Conservation (phyloP, 106 monocot species). For the Dendrobium nobile region DNA sequence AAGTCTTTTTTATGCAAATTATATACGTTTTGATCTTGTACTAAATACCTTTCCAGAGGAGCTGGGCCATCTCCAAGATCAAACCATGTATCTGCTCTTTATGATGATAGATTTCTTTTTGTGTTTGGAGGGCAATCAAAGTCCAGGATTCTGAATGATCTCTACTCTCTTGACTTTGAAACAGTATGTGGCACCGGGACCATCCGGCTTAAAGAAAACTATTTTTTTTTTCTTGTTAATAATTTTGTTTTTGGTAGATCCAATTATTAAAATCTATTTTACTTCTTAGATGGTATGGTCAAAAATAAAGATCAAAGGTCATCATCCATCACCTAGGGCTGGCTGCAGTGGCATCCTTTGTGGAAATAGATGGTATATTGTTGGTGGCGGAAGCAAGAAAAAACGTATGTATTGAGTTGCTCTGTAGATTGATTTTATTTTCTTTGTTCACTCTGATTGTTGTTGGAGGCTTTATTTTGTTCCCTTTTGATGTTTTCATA, state of each 20-base stretch:
- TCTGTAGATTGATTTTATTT: conserved; percentile 14
- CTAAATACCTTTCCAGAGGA: conserved; percentile 43
- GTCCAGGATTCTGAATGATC: conserved; percentile 80
- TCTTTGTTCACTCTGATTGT: not conserved
- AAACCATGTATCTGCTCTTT: conserved; percentile 79
- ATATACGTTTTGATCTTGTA: not conserved
- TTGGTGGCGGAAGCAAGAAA: conserved; percentile 99
- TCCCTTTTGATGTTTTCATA: not conserved
- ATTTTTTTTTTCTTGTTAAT: not conserved
- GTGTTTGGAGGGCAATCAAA: conserved; percentile 92
- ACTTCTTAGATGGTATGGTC: conserved; percentile 92
- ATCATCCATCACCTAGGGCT: conserved; percentile 87
- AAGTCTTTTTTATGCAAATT: not conserved
- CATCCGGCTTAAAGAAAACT: not conserved
- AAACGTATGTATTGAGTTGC: conserved; percentile 57
- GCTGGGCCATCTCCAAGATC: conserved; percentile 81
- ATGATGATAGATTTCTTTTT: conserved; percentile 72
- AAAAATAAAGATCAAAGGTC: conserved; percentile 63
- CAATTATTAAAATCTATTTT: conserved; percentile 6
- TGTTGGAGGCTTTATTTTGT: not conserved
- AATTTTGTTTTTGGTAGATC: not conserved
- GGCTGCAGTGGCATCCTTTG: conserved; percentile 86
- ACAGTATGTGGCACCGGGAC: conserved; percentile 40
- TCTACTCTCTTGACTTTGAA: conserved; percentile 98
- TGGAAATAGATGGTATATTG: conserved; percentile 95